Evolutionary conservation across 2,329 filamentous ascomycete genomes (phyloP).

Genomic region (Cadophora gregata): DNA sequence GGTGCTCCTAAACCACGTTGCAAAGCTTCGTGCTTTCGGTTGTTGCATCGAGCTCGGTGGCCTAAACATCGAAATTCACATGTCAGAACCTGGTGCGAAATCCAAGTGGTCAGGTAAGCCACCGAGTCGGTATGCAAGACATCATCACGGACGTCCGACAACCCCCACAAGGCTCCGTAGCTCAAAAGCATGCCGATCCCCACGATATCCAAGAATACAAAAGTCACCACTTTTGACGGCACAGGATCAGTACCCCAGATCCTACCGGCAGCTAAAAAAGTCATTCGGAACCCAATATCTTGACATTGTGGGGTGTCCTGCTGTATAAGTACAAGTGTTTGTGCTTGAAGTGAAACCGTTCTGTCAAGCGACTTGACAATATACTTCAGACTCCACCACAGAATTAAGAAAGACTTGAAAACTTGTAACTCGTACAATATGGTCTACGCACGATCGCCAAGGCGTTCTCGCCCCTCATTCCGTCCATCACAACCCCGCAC

Average conservation of each 20-base stretch:
- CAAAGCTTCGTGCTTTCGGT: not conserved
- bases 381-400: too few species aligned
- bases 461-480: slow-evolving; percentile 23
- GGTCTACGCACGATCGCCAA: slow-evolving; percentile 10
- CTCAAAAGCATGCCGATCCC: not conserved
- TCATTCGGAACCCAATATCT: not conserved
- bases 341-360: not conserved
- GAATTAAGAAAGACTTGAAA: too few species aligned
- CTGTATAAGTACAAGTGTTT: not conserved
- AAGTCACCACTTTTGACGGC: not conserved
- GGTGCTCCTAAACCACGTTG: not conserved
- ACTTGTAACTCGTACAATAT: not conserved
- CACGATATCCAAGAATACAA: not conserved
- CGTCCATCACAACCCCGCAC: slow-evolving; percentile 19
- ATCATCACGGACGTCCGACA: not conserved
- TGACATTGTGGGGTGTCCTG: not conserved
- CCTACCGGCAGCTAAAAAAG: not conserved
- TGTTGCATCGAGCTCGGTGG: not conserved
- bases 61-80: not conserved
- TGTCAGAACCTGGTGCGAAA: not conserved
- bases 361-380: not conserved
- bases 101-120: not conserved
- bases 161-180: not conserved
- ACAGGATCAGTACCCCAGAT: slow-evolving; percentile 13
- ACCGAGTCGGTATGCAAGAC: not conserved